phyloP scores from a whole-genome alignment of 2,329 filamentous ascomycete species.

The Diaporthe batatas region DNA sequence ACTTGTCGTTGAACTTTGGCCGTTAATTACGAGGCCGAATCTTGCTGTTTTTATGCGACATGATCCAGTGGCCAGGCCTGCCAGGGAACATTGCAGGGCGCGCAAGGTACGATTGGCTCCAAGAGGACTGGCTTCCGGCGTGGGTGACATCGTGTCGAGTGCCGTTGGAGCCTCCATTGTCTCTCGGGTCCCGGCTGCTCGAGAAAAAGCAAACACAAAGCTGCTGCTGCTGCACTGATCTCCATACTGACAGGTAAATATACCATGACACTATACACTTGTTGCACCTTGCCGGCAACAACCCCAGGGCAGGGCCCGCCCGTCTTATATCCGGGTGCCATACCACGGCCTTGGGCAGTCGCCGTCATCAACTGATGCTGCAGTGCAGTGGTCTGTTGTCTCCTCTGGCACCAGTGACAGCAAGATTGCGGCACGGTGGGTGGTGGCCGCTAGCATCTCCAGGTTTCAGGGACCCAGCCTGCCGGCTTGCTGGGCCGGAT shows the following conservation, averaged over 20 bases:
- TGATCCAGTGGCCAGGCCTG: background rate
- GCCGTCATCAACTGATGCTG: background rate
- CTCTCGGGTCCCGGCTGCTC: slow-evolving; percentile 23
- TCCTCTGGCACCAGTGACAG: slow-evolving; percentile 6
- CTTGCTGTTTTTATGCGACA: slow-evolving; percentile 23
- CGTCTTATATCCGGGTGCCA: slow-evolving; percentile 18
- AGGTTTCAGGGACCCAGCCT: slow-evolving; percentile 28
- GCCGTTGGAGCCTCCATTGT: slow-evolving; percentile 27
- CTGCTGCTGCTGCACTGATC: slow-evolving; percentile 25
- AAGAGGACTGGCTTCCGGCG: slow-evolving; percentile 29
- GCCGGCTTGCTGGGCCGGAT: slow-evolving; percentile 26
- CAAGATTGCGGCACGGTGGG: slow-evolving; percentile 15
- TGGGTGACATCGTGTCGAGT: slow-evolving; percentile 25
- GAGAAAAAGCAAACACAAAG: slow-evolving; percentile 12
- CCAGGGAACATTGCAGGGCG: slow-evolving; percentile 3
- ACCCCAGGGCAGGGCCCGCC: background rate
- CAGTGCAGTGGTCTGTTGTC: background rate
- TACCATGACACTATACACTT: too few relatives aligned
- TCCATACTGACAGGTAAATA: slow-evolving; percentile 28
- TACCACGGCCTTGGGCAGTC: background rate
- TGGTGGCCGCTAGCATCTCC: slow-evolving; percentile 20
- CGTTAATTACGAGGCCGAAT: slow-evolving; percentile 27
- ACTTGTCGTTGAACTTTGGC: slow-evolving; percentile 18
- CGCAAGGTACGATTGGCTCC: background rate
- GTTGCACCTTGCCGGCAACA: background rate